Base-by-base conservation (phyloP, 129 eudicot genomes). In the Deinandra increscens region DNA sequence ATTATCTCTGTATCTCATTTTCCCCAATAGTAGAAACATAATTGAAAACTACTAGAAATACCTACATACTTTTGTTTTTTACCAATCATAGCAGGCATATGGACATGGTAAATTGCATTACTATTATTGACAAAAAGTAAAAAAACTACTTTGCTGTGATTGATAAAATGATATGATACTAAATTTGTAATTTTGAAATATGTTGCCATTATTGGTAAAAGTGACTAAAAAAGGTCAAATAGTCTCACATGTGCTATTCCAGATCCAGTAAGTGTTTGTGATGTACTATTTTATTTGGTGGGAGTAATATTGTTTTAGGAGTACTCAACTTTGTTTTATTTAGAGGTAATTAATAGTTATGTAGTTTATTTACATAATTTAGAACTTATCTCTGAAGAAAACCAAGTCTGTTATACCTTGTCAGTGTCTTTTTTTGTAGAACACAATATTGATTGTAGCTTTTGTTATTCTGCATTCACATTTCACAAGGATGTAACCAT, bases 241-340 rank as follows among this genome's bases (percentile, higher is more conserved):
- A 15, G 61, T 33, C 61, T 29, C 8, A 14, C 58, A 60, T 46
- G 34, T 19, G 19, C n/a, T 23, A 34, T 31, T 13, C 36, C 9
- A 54, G 63, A 55, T 20, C 22, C 3, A 53, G 6, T 7, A 19
- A 38, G 11, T 4, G 8, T 4, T 17, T 55, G 37, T 7, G 7
- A 20, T 34, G 44, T 50, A 34, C 41, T 37, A 54, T 54, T 69
- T 68, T n/a, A 14, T 38, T 69, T 19, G 49, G 53, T 37, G 63
- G 74, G 64, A 13, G 37, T 14, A 22, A 5, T 56, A 41, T 53
- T 50, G 37, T 8, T 19, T 7, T 12, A 60, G 68, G 36, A 50
- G 43, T 60, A 45, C n/a, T 44, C 34, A 29, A 71, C 33, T 13
- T 60, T 1, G 7, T 70, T 26, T 43, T 58, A 18, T 31, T 58